Conservation (phyloP, 2,329 filamentous ascomycete genomes). For the Calonectria multiphialidica region DNA sequence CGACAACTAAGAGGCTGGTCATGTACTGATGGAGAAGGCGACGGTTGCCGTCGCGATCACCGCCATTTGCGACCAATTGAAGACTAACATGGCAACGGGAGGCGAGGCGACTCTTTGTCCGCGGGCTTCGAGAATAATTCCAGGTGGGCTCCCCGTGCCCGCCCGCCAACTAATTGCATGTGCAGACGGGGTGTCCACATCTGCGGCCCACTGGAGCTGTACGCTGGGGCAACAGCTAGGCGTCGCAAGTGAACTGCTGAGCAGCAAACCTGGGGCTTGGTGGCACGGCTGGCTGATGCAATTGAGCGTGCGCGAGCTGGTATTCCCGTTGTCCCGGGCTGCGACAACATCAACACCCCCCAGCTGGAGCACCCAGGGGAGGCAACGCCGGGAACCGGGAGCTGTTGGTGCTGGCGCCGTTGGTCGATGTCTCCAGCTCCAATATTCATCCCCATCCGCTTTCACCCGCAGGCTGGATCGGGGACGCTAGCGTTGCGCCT, state of each 20-base stretch:
- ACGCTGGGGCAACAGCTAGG: conserved; percentile 12
- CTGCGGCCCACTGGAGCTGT: conserved; percentile 21
- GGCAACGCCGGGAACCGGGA: conserved; percentile 10
- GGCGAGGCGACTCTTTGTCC: conserved; percentile 27
- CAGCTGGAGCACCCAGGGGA: background rate
- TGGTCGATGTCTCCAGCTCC: conserved; percentile 13
- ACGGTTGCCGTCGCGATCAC: conserved; percentile 33
- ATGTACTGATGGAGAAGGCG: conserved; percentile 31
- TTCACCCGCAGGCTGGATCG: conserved; percentile 41
- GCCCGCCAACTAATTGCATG: conserved; percentile 26
- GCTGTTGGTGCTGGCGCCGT: conserved; percentile 12
- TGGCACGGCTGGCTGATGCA: conserved; percentile 4
- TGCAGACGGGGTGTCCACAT: conserved; percentile 18
- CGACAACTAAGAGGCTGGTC: conserved; percentile 31
- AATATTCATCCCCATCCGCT: conserved; percentile 27
- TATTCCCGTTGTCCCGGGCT: background rate
- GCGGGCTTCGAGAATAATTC: conserved; percentile 44
- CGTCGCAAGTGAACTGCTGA: conserved; percentile 15
- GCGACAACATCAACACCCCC: background rate
- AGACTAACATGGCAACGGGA: conserved; percentile 7
- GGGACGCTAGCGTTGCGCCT: conserved; percentile 37
- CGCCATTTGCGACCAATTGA: conserved; percentile 29
- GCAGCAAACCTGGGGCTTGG: background rate
- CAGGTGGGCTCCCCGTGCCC: conserved; percentile 31
- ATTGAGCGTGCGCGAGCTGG: conserved; percentile 4